Evolutionary conservation across 352 stramenopile species (phyloP), one percentile per base, ranked within the genome.

Genomic region (Pythium coloratum): DNA sequence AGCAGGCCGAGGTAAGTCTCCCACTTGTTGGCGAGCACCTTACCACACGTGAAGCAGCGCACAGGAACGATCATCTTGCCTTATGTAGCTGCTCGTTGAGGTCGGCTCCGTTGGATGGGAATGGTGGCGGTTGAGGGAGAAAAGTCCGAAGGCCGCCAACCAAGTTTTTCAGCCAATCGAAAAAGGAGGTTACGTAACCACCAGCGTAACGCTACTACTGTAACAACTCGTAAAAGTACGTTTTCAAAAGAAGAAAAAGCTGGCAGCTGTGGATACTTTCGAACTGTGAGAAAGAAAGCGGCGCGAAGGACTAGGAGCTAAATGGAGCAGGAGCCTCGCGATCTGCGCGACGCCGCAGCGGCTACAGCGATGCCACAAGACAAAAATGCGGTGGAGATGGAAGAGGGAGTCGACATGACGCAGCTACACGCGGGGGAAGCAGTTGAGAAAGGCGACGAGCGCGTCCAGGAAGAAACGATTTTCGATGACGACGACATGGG

Each of bases 21-120:
- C 96, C 97, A 99, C 86, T 99, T 99, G 86, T 99, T 99, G 58
- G 97, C 98, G 77, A 99, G 98, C 74, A 99, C 95, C 82, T 99
- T 99, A 70, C 97, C 97, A 82, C 97, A 99, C 60, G 97, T 99
- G 83, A 99, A 99, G 88, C 97, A 99, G 72, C 97, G 93, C 70
- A 99, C 98, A 26, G 97, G 98, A 67, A 99, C 98, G 76, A 99
- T 99, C 97, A 99, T 98, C 46, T 53, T 32, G 46, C 2, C 46
- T 53, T 53, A 3, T 32, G 46, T 53, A 53, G 18, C 46, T 53
- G 18, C 24, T 53, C 46, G 42, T 8, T 30, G 42, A 14, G 46
- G n/a, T 28, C 32, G 46, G 46, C 42, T 49, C 42, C n/a, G 28
- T 30, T 53, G 46, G 46, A 53, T 53, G 46, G 46, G n/a, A 53